Percentiles rank a stretch among this genome's conserved stretches.
These are phyloP conservation scores for Aspergillus fischeri DNA, from an alignment of 2,329 filamentous ascomycete species.

Conservation along the genomic window DNA sequence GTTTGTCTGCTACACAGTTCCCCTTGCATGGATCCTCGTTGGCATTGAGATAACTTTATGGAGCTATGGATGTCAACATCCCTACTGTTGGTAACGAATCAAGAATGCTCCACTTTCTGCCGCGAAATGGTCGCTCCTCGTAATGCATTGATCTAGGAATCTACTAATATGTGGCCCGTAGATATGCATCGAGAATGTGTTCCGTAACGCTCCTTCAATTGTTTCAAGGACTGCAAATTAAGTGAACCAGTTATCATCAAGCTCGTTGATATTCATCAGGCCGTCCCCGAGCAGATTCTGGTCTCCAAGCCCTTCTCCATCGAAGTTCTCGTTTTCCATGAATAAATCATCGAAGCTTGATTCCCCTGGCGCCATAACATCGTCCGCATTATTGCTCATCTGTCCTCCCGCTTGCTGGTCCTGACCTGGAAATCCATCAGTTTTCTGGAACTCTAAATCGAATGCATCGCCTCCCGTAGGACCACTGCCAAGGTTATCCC, in stretches of 20 bases:
- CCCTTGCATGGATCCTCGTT: neutral
- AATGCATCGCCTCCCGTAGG: constrained; percentile 32
- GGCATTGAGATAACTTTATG: neutral
- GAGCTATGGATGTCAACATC: neutral
- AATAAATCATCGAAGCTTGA: constrained; percentile 46
- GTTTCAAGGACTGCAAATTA: constrained; percentile 10
- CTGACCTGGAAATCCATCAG: constrained; percentile 20
- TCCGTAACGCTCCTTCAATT: neutral
- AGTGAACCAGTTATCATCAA: constrained; percentile 40
- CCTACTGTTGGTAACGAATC: neutral
- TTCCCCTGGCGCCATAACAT: constrained; percentile 37
- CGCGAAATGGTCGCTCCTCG: neutral
- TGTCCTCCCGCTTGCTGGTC: constrained; percentile 10
- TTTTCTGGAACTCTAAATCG: constrained; percentile 34
- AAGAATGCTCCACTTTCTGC: neutral
- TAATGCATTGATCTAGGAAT: neutral
- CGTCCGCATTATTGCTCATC: constrained; percentile 23
- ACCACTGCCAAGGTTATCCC: constrained; percentile 28
- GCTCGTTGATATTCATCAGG: constrained; percentile 37
- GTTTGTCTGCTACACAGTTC: neutral
- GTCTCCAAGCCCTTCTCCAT: constrained; percentile 27
- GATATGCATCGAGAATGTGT: neutral
- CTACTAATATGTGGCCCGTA: neutral
- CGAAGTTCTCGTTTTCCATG: constrained; percentile 37
- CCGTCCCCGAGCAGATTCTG: constrained; percentile 32